Base-by-base conservation (phyloP, 306 rosid species). In the Fagus crenata region DNA sequence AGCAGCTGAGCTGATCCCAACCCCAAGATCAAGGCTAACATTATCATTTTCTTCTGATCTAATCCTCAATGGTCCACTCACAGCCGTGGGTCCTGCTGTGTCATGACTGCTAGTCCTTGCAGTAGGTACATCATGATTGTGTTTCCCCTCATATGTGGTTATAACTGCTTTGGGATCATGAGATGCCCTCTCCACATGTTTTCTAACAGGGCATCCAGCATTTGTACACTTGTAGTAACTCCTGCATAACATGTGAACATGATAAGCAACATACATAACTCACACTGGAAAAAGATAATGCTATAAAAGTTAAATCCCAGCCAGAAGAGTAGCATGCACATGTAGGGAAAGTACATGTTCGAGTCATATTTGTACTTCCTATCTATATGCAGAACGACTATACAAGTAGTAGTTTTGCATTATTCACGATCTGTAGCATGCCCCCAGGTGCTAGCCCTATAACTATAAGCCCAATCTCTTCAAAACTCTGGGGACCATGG, bases 171-270 rank as follows among this genome's bases (percentile, higher is more conserved):
- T 95, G 5, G 97, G 99, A 83, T 95, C 97, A 79, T 95, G 97
- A 11, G 97, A 92, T 76, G 99, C 99, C 78, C 97, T 88, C 86
- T 95, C 99, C 81, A 95, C 97, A 58, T 95, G 99, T 77, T 95
- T 95, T 69, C 99, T 82, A 46, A 95, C 99, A 4, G 98, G 97
- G 81, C 99, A 95, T 78, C 99, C 96, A 1, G 89, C 88, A 75
- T 92, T 92, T 78, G 99, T 95, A 83, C 98, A 95, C 74, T 95
- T 95, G 88, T 95, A 95, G 84, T 95, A 95, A 81, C 99, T 95
- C 97, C 99, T 95, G 87, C 87, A 81, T 69, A 39, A 76, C 33
- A 39, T 39, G 61, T 12, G 78, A 78, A 75, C 67, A 82, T 41
- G 4, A 39, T 80, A 53, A 83, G 84, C 83, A 64, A 78, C 71